Percentiles rank a stretch among this genome's conserved stretches.
phyloP scores from a whole-genome alignment of 2,329 filamentous ascomycete species.

The Raffaelea arxii region DNA sequence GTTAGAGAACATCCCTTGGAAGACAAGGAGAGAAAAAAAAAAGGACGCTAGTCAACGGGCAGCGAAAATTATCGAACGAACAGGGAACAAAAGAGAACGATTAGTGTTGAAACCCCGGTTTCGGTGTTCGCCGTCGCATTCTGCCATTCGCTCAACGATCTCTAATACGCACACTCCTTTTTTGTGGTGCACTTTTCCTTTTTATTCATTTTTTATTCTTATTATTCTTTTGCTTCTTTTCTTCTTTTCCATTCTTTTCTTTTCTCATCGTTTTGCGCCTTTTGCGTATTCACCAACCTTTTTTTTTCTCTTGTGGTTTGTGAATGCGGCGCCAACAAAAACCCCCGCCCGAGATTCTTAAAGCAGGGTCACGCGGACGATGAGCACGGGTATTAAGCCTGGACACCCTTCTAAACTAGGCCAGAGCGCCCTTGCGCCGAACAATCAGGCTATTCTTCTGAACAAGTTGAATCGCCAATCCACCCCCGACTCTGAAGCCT shows the following conservation, averaged over 20 bases:
- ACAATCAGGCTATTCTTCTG: slow-evolving; percentile 54
- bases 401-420: slow-evolving; percentile 41
- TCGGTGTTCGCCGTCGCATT: too few relatives aligned
- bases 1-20: too few relatives aligned
- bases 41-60: too few relatives aligned
- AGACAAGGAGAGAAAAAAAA: too few relatives aligned
- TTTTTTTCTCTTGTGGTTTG: not conserved
- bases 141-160: too few relatives aligned
- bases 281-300: not conserved
- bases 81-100: too few relatives aligned
- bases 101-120: too few relatives aligned
- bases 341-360: slow-evolving; percentile 2
- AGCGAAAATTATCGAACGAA: too few relatives aligned
- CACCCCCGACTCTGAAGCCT: slow-evolving; percentile 86
- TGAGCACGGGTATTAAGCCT: slow-evolving; percentile 44
- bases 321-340: slow-evolving; percentile 9
- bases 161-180: not conserved
- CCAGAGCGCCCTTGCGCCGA: slow-evolving; percentile 38
- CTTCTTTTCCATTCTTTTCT: not conserved
- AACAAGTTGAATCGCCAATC: slow-evolving; percentile 76
- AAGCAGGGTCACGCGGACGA: slow-evolving; percentile 21
- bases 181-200: not conserved
- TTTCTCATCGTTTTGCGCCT: not conserved
- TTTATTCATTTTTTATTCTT: not conserved
- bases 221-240: not conserved